Conservation (phyloP, 305 asterid genomes). For the Fraxinus angustifolia region DNA sequence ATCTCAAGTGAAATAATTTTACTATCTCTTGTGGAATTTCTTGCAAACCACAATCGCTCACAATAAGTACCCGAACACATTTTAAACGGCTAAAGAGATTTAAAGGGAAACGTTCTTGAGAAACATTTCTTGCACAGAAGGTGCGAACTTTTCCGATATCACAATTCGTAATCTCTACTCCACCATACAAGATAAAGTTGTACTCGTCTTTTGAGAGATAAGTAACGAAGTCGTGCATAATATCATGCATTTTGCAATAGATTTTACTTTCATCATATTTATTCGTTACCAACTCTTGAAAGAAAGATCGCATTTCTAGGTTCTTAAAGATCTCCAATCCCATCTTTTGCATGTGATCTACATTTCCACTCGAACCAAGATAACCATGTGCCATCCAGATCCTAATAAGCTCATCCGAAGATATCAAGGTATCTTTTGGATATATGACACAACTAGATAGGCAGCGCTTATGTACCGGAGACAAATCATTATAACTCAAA, state of each 20-base stretch:
- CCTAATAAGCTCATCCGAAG: neutral
- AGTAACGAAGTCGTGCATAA: conserved; percentile 24
- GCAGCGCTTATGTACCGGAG: neutral
- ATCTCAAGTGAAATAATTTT: conserved; percentile 18
- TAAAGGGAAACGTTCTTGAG: neutral
- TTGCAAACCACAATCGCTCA: neutral
- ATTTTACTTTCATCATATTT: neutral
- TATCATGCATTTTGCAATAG: conserved; percentile 17
- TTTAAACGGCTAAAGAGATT: neutral
- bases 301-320: neutral
- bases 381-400: conserved; percentile 11
- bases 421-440: neutral
- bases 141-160: neutral
- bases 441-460: neutral
- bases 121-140: neutral
- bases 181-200: neutral
- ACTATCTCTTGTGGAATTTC: conserved; percentile 21
- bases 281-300: neutral
- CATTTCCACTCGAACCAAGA: neutral
- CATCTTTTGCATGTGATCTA: neutral
- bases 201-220: conserved; percentile 1
- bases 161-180: neutral
- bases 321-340: conserved; percentile 2
- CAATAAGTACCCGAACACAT: neutral
- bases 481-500: conserved; percentile 30